These are phyloP conservation scores for Sophora flavescens DNA, from an alignment of 306 rosid genomes.

Conservation along the genomic window DNA sequence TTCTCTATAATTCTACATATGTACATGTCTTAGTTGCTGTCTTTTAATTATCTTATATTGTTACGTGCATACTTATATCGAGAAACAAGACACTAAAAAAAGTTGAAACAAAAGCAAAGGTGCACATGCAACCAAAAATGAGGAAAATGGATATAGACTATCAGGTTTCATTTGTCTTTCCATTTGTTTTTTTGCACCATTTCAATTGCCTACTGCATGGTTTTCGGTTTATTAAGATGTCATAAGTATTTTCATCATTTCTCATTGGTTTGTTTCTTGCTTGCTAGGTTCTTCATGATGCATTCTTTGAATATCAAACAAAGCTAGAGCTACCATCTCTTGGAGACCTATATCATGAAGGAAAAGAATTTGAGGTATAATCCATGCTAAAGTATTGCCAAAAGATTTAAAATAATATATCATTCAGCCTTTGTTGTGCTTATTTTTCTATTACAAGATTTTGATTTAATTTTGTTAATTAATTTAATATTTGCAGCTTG, in stretches of 20 bases:
- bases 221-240: no score
- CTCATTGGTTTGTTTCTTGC: slow-evolving; percentile 47
- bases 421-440: slow-evolving; percentile 26
- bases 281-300: slow-evolving; percentile 97
- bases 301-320: slow-evolving; percentile 95
- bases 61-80: no score
- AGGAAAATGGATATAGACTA: no score
- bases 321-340: slow-evolving; percentile 93
- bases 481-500: background rate
- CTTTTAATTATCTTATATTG: no score
- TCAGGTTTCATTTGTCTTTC: no score
- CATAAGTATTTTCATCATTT: slow-evolving; percentile 42
- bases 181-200: no score
- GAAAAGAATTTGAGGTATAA: slow-evolving; percentile 96
- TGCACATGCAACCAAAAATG: no score
- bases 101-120: no score
- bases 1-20: no score
- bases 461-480: slow-evolving; percentile 9
- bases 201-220: no score
- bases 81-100: no score
- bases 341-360: slow-evolving; percentile 97
- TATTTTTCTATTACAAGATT: slow-evolving; percentile 17
- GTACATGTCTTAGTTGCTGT: no score
- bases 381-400: background rate
- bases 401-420: background rate